Evolutionary conservation across 805 yeast genomes (phyloP).

Genomic region (Kodamaea jinghongensis): DNA sequence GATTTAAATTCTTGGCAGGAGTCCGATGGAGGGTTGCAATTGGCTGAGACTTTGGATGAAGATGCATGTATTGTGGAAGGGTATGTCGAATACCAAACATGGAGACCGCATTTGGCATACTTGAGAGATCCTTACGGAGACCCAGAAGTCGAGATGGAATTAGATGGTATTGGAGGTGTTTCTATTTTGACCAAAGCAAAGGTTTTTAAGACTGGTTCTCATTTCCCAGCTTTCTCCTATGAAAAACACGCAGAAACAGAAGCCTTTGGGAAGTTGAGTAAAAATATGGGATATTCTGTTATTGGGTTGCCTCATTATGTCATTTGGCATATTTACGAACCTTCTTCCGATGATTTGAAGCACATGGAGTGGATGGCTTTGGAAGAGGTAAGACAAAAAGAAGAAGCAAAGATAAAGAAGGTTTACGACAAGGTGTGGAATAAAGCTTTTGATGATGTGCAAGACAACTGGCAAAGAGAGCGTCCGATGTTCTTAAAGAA

Average conservation of each 20-base stretch:
- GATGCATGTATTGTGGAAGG: constrained; percentile 98
- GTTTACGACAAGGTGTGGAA: constrained; percentile 72
- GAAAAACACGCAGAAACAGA: constrained; percentile 97
- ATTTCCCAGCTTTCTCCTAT: constrained; percentile 95
- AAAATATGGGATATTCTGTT: constrained; percentile 82
- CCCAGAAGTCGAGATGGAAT: constrained; percentile 86
- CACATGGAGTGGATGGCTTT: constrained; percentile 88
- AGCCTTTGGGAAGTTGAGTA: constrained; percentile 89
- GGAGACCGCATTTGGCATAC: constrained; percentile 97
- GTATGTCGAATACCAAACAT: constrained; percentile 93
- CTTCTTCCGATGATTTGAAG: constrained; percentile 84
- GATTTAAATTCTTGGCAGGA: constrained; percentile 87
- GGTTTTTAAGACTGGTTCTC: constrained; percentile 85
- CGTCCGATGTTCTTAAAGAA: constrained; percentile 70
- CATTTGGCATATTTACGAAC: constrained; percentile 65
- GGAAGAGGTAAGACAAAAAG: constrained; percentile 65
- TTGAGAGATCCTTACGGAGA: constrained; percentile 93
- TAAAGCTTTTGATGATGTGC: constrained; percentile 74
- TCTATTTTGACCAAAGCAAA: constrained; percentile 84
- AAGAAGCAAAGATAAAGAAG: constrained; percentile 59
- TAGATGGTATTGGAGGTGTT: constrained; percentile 98
- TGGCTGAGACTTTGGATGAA: constrained; percentile 77
- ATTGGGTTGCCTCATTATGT: constrained; percentile 81
- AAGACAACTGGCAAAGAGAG: constrained; percentile 69
- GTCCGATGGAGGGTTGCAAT: constrained; percentile 73